phyloP scores from a whole-genome alignment of 176 grass and related monocot species.

The Oryza coarctata region DNA sequence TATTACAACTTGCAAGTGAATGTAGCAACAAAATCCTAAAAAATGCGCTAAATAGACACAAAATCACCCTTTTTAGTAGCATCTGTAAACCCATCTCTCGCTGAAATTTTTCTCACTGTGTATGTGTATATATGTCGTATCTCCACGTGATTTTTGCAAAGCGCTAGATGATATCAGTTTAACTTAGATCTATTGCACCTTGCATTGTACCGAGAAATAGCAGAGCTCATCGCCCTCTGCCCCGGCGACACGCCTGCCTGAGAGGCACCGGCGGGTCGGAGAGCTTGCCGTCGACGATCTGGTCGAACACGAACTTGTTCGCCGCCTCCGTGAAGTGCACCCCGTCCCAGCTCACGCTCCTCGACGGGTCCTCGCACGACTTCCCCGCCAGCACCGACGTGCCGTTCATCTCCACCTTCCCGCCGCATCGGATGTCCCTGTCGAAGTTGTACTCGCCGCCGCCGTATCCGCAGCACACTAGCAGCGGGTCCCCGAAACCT shows the following conservation, averaged over 20 bases:
- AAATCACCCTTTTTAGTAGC: no score
- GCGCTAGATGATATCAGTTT: not conserved
- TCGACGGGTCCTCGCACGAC: constrained; percentile 31
- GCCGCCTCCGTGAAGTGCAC: constrained; percentile 35
- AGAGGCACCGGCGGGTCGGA: constrained; percentile 33
- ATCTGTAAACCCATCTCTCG: no score
- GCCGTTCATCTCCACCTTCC: not conserved
- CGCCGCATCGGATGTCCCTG: constrained; percentile 3
- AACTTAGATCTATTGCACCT: no score
- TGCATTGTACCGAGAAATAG: not conserved
- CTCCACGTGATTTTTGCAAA: no score
- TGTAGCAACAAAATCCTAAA: no score
- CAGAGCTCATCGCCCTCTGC: not conserved
- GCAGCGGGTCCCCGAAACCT: constrained; percentile 30
- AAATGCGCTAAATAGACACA: no score
- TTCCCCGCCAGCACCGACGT: constrained; percentile 21
- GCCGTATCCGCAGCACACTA: constrained; percentile 17
- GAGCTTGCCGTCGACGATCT: not conserved
- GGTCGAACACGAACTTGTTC: constrained; percentile 34
- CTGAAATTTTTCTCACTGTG: no score
- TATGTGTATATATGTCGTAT: no score
- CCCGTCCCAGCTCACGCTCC: not conserved
- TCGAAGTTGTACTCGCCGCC: constrained; percentile 28
- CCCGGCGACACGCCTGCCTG: constrained; percentile 9
- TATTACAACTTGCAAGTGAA: no score